Evolutionary conservation across 2,329 filamentous ascomycete genomes (phyloP), one percentile per base, ranked within the genome.

Genomic region (Fusarium goolgardi): DNA sequence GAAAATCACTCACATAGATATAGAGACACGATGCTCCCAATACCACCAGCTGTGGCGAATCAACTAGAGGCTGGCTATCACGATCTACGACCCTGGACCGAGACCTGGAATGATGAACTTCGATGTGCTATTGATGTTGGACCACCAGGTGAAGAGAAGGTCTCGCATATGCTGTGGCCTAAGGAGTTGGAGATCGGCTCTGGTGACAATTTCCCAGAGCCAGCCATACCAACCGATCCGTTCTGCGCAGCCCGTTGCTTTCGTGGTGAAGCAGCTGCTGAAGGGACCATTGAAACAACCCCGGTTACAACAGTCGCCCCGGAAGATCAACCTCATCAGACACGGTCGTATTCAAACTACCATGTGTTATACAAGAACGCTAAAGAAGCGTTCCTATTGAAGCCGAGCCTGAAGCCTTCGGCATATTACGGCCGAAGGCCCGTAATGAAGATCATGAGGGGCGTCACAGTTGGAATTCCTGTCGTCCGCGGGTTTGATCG

Each of bases 61-160:
- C 93, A 94, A 77, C 84, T 99, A 2, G 96, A 99, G 77, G 86
- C 89, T n/a, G 94, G 95, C 8, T 99, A 97, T 75, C 83, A 91
- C 57, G 93, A 97, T 73, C 82, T 98, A 51, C 90, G 89, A 55
- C 93, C 93, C 0, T 97, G 95, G 90, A 94, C 92, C 2, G 88
- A 96, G 71, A 97, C 95, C 2, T 99, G 96, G 94, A 86, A 86
- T 53, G 94, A 97, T 74, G 95, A 99, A 78, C 82, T 99, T 10
- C 89, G 91, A 68, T 97, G 93, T 78, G 96, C 96, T 7, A 85
- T 97, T 8, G 93, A 97, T 51, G 93, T 97, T 59, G 96, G 96
- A 2, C 90, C 95, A 2, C 83, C 91, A 12, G 96, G 95, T 1
- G 96, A 99, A 78, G 91, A 96, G 80, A 98, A 98, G 77, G 90